A percentile compares a stretch with the other conserved stretches of the same genome.
Evolutionary conservation across 495 filamentous ascomycete species (phyloP).

Genomic region (Rostrohypoxylon terebratum): DNA sequence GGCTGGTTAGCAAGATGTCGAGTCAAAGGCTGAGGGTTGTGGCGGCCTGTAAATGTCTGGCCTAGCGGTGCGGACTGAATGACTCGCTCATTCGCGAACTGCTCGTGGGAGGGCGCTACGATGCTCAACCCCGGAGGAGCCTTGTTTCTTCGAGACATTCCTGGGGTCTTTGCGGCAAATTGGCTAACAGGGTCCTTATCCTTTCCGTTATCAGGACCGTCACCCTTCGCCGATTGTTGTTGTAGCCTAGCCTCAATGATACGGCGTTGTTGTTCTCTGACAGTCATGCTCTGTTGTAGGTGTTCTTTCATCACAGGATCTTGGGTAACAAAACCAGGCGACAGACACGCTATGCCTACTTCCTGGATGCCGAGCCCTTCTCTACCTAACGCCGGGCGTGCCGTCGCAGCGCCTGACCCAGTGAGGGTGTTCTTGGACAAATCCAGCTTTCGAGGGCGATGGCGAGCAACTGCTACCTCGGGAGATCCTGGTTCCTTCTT

Average conservation of each 20-base stretch:
- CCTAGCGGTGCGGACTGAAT: slow-evolving; percentile 97
- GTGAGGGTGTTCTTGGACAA: slow-evolving; percentile 78
- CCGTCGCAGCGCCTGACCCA: slow-evolving; percentile 69
- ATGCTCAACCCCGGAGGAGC: slow-evolving; percentile 93
- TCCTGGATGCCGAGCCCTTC: slow-evolving; percentile 88
- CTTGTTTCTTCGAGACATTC: slow-evolving; percentile 74
- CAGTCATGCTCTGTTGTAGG: slow-evolving; percentile 90
- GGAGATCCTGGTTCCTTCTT: slow-evolving; percentile 96
- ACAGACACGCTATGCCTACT: slow-evolving; percentile 93
- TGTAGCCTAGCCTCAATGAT: slow-evolving; percentile 95
- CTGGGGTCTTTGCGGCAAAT: slow-evolving; percentile 73
- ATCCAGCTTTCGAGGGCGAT: slow-evolving; percentile 89
- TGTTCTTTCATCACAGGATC: slow-evolving; percentile 98
- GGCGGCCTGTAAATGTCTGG: slow-evolving; percentile 92
- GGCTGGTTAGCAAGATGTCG: slow-evolving; percentile 87
- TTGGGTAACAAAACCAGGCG: slow-evolving; percentile 93
- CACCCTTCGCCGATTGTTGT: slow-evolving; percentile 82
- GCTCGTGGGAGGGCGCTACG: slow-evolving; percentile 93
- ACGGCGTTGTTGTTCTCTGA: slow-evolving; percentile 91
- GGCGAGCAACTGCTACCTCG: slow-evolving; percentile 76
- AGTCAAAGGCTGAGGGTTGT: slow-evolving; percentile 82
- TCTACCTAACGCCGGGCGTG: slow-evolving; percentile 78
- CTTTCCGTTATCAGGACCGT: slow-evolving; percentile 67
- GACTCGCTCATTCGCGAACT: slow-evolving; percentile 94
- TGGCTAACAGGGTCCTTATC: slow-evolving; percentile 65